phyloP scores from a whole-genome alignment of 2,329 filamentous ascomycete species.

The Monosporascus cannonballus region DNA sequence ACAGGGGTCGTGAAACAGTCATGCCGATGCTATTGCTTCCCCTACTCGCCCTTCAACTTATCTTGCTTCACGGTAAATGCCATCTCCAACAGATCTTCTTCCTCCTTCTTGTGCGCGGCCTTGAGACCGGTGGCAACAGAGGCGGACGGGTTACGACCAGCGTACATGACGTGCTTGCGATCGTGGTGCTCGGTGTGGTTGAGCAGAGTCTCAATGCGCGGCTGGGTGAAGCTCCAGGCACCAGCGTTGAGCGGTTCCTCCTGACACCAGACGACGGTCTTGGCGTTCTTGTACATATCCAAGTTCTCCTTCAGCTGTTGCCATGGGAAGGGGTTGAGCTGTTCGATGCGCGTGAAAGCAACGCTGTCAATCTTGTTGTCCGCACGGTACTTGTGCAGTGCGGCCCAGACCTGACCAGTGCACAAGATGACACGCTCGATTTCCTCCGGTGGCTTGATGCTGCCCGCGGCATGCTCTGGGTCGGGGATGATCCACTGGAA shows the following conservation, averaged over 20 bases:
- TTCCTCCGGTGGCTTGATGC: conserved; percentile 73
- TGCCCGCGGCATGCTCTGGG: conserved; percentile 69
- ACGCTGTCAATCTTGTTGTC: conserved; percentile 83
- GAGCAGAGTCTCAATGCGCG: conserved; percentile 90
- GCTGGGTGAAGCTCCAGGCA: conserved; percentile 95
- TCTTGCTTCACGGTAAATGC: conserved; percentile 61
- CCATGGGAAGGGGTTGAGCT: conserved; percentile 99
- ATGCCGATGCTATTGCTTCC: conserved; percentile 10
- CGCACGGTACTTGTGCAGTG: conserved; percentile 84
- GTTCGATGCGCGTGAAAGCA: conserved; percentile 91
- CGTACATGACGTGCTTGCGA: conserved; percentile 94
- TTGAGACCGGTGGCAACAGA: conserved; percentile 93
- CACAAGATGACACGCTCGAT: conserved; percentile 94
- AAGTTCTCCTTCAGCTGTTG: conserved; percentile 94
- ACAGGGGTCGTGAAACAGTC: conserved; percentile 16
- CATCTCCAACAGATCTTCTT: conserved; percentile 70
- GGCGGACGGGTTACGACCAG: conserved; percentile 86
- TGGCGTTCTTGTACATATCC: conserved; percentile 93
- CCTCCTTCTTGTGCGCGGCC: conserved; percentile 82
- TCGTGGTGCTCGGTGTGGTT: conserved; percentile 91
- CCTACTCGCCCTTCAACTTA: conserved; percentile 62
- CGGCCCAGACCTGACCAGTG: conserved; percentile 88
- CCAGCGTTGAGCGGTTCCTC: conserved; percentile 97
- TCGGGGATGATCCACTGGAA: conserved; percentile 97
- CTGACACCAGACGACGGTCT: conserved; percentile 95